Evolutionary conservation across 2,329 filamentous ascomycete species (phyloP), one percentile per base, ranked within the genome.

Genomic region (Cyclaneusma minus): DNA sequence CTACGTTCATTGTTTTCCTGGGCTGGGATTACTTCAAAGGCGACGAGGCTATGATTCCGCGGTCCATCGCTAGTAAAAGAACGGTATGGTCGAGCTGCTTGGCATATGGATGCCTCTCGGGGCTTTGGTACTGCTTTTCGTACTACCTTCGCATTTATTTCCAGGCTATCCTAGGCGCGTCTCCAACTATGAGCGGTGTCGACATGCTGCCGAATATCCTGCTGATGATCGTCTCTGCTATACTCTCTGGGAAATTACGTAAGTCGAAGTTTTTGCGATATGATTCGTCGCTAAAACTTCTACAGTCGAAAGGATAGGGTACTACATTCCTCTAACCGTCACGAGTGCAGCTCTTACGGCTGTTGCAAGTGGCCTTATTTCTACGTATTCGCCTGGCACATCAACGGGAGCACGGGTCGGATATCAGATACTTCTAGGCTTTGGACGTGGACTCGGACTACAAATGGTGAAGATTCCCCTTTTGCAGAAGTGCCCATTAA

Each of bases 371-470:
- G 36, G 33, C 8, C 15, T 39, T 3, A 29, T 36, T 15, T 29
- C 36, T 6, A 39, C 36, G 2, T 37, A 28, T 16, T 27, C 34
- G 8, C 18, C 36, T 20, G 21, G 28, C 10, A 35, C 30, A 9
- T 26, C 28, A 2, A 29, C 30, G 20, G 3, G 23, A 2, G 34
- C 33, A 32, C 35, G 38, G 7, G 35, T 35, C 15, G 38, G 38
- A 2, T 34, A 35, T 7, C 35, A 36, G 24, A 25, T 40, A 5
- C 49, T 84, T 30, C 58, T 89, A 28, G 65, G 84, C 43, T 19
- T 33, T 3, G 38, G 34, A 10, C 18, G 29, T 6, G 30, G 32
- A 7, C 29, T 27, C 11, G 27, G 33, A 12, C 10, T 24, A 6
- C 22, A 24, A 8, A n/a, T n/a, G n/a, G n/a, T n/a, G 13, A 7